These are phyloP conservation scores for Aspergillus chevalieri DNA, from an alignment of 2,329 filamentous ascomycete species.

Conservation along the genomic window DNA sequence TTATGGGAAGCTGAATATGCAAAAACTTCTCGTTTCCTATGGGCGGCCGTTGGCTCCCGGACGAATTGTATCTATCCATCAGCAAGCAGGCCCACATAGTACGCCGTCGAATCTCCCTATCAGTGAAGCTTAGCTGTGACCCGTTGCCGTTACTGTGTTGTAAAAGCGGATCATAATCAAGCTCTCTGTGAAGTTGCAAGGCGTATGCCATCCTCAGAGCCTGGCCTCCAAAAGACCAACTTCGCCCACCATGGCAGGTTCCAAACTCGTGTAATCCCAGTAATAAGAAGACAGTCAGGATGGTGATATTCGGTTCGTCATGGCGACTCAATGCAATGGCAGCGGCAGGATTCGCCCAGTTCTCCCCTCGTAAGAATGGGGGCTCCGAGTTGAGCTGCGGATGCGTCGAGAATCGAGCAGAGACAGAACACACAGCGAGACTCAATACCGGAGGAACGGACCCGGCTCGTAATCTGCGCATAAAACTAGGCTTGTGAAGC, in stretches of 20 bases:
- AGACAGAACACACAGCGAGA: constrained; percentile 88
- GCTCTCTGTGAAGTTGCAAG: constrained; percentile 83
- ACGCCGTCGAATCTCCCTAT: constrained; percentile 83
- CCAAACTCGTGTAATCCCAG: constrained; percentile 92
- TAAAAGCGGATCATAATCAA: constrained; percentile 69
- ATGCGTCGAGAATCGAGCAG: constrained; percentile 90
- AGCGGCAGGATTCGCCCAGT: constrained; percentile 82
- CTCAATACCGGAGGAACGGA: constrained; percentile 83
- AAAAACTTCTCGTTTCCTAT: constrained; percentile 87
- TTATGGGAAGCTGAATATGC: constrained; percentile 82
- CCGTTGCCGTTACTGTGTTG: constrained; percentile 52
- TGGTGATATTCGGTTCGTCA: constrained; percentile 93
- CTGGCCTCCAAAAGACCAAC: constrained; percentile 92
- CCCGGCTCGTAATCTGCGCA: constrained; percentile 70
- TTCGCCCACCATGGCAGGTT: constrained; percentile 90
- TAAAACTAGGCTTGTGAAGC: constrained; percentile 94
- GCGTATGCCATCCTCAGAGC: constrained; percentile 97
- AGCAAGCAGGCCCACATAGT: constrained; percentile 98
- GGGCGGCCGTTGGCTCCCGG: constrained; percentile 83
- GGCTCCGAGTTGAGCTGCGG: constrained; percentile 69
- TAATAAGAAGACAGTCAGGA: constrained; percentile 81
- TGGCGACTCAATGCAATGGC: constrained; percentile 82
- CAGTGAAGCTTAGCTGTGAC: constrained; percentile 74
- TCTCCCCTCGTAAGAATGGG: constrained; percentile 80
- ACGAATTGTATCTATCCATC: constrained; percentile 97